Base-by-base conservation (phyloP, 2,329 filamentous ascomycete species). In the Aspergillus udagawae region DNA sequence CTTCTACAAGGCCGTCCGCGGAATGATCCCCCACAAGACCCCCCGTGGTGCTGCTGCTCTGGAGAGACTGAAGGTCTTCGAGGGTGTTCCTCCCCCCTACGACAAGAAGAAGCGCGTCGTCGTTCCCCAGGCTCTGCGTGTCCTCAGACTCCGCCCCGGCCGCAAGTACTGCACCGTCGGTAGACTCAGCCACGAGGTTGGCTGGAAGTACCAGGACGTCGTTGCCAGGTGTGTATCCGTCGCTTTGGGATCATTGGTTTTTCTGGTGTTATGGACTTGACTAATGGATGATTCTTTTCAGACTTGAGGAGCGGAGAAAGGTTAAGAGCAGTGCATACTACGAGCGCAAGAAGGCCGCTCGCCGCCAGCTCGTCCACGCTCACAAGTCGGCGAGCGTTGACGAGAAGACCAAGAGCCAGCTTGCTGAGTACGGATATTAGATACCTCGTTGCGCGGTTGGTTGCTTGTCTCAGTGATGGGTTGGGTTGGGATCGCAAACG, bases 1-100 rank as follows among this genome's bases (percentile, higher is more conserved):
- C 86, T 96, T 99, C 89, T 99, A 97, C 90, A 96, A 97, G 90
- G 92, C 94, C 78, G 91, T 99, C 83, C 93, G 94, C 80, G 94
- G 94, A 80, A 99, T 99, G 94, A 95, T 99, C 71, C 94, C 94
- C 77, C 94, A 99, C 91, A 99, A 99, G 91, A 99, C 94, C 71
- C 87, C 94, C 79, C 93, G 94, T 77, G 94, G 94, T 82, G 89
- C 91, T 73, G 93, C 93, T 74, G 94, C 94, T 73, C 82, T 99
- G 78, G 92, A 97, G 87, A 90, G 94, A 82, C 90, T 99, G 71
- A 99, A 99, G 92, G 92, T 96, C 79, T 99, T 97, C 81, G 94
- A 99, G 89, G 94, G 94, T 86, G 87, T 99, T 67, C 94, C 94
- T 75, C 91, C 93, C 76, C 94, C 94, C 76, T 99, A 97, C 81